Evolutionary conservation across 768 basidiomycete genomes (phyloP).

Genomic region (Serpula lacrymans): DNA sequence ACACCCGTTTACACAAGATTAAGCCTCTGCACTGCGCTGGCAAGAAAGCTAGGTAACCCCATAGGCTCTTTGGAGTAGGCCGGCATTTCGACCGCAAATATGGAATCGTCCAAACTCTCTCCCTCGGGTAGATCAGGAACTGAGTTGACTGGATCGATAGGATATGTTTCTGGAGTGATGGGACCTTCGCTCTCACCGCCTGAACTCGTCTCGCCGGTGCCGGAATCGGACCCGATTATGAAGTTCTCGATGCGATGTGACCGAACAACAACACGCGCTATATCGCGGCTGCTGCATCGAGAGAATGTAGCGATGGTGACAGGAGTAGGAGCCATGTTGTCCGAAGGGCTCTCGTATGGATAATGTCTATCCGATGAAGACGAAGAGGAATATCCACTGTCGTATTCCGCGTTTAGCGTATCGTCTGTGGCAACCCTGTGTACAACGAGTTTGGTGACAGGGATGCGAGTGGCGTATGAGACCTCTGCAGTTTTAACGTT

Average conservation of each 20-base stretch:
- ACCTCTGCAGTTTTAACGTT: slow-evolving; percentile 3
- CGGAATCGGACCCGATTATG: not conserved
- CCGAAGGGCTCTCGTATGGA: slow-evolving; percentile 1
- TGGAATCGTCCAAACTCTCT: slow-evolving; percentile 30
- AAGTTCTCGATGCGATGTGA: not conserved
- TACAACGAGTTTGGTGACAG: not conserved
- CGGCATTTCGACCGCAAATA: no score
- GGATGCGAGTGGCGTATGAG: not conserved
- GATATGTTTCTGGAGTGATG: slow-evolving; percentile 43
- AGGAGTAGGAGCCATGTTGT: not conserved
- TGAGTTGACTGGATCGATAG: slow-evolving; percentile 39
- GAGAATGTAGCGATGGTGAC: no score
- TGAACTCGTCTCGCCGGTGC: not conserved
- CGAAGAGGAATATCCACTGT: not conserved
- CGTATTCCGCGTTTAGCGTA: not conserved
- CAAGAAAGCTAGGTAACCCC: no score
- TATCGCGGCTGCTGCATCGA: not conserved
- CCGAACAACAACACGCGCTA: not conserved
- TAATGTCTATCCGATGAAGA: slow-evolving; percentile 1
- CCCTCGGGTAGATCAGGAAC: slow-evolving; percentile 42
- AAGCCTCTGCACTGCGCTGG: no score
- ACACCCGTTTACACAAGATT: no score
- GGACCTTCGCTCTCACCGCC: slow-evolving; percentile 38
- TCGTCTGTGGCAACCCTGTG: slow-evolving; percentile 1
- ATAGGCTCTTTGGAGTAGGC: no score